Percentiles rank a stretch among this genome's conserved stretches.
phyloP scores from a whole-genome alignment of 2,329 filamentous ascomycete species.

The Dothiorella sarmentorum region DNA sequence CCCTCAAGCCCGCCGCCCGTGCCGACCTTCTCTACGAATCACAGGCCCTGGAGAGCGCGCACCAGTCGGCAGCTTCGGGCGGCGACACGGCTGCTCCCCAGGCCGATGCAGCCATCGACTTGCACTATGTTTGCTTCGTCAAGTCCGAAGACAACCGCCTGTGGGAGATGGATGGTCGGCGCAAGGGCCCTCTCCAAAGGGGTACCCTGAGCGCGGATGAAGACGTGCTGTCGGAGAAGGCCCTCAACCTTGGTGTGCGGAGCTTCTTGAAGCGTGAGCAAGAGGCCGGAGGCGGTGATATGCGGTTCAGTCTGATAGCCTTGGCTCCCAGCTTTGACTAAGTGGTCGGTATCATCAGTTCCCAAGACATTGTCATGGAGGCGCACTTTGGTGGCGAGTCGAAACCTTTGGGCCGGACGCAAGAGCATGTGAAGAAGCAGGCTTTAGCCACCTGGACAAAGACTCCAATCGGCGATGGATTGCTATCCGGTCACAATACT shows the following conservation, averaged over 20 bases:
- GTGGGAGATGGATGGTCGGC: slow-evolving; percentile 76
- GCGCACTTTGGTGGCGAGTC: too few species aligned
- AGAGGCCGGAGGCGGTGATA: slow-evolving; percentile 53
- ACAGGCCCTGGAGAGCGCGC: slow-evolving; percentile 70
- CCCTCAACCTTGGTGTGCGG: slow-evolving; percentile 66
- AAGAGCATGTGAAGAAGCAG: too few species aligned
- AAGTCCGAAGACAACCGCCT: slow-evolving; percentile 66
- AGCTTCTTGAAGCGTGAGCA: slow-evolving; percentile 58
- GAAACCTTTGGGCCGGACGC: too few species aligned
- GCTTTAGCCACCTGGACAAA: too few species aligned
- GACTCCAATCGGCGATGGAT: too few species aligned
- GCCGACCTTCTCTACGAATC: slow-evolving; percentile 75
- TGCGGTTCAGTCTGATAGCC: slow-evolving; percentile 62
- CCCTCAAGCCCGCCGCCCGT: slow-evolving; percentile 63
- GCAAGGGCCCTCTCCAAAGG: slow-evolving; percentile 70
- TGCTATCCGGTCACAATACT: too few species aligned
- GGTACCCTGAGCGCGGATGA: slow-evolving; percentile 42
- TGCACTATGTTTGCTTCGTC: slow-evolving; percentile 95
- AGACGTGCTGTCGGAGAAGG: slow-evolving; percentile 63
- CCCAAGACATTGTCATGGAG: too few species aligned
- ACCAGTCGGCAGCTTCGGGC: slow-evolving; percentile 69
- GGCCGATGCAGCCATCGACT: slow-evolving; percentile 77
- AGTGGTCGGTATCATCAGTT: too few species aligned
- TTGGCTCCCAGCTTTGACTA: slow-evolving; percentile 56
- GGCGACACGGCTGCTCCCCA: slow-evolving; percentile 78